Conservation (phyloP, 208 protist genomes). For the Endotrypanum monterogeii region DNA sequence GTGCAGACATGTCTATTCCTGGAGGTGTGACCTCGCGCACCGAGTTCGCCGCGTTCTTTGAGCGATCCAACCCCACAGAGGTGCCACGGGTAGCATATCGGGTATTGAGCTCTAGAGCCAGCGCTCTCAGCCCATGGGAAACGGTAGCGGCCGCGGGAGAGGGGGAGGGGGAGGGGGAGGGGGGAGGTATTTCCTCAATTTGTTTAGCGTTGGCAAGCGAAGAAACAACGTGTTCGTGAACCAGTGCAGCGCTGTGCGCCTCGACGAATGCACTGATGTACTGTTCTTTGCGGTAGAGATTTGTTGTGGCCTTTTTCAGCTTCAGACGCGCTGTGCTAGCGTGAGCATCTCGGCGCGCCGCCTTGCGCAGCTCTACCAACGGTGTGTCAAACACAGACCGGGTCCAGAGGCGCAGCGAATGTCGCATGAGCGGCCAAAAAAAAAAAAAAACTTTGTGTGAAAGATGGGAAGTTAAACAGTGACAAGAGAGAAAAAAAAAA, state of each 20-base stretch:
- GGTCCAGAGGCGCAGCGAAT: not conserved
- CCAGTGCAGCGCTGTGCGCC: constrained; percentile 42
- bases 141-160: not conserved
- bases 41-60: not conserved
- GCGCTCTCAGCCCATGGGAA: constrained; percentile 2
- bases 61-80: not conserved
- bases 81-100: constrained; percentile 1
- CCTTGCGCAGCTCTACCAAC: constrained; percentile 14
- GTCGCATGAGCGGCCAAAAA: constrained; percentile 7
- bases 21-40: not conserved
- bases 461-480: not conserved
- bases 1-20: not conserved
- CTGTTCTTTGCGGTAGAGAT: constrained; percentile 59
- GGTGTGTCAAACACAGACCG: constrained; percentile 13
- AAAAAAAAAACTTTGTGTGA: no score
- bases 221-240: constrained; percentile 15
- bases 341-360: constrained; percentile 16
- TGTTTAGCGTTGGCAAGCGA: not conserved
- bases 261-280: constrained; percentile 75
- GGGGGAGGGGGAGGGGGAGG: no score
- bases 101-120: constrained; percentile 26
- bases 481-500: not conserved
- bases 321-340: constrained; percentile 7
- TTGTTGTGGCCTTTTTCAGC: constrained; percentile 24
- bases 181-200: not conserved